A percentile compares a stretch with the other conserved stretches of the same genome.
phyloP scores from a whole-genome alignment of 148 eudicot species.

The Selenicereus undatus region DNA sequence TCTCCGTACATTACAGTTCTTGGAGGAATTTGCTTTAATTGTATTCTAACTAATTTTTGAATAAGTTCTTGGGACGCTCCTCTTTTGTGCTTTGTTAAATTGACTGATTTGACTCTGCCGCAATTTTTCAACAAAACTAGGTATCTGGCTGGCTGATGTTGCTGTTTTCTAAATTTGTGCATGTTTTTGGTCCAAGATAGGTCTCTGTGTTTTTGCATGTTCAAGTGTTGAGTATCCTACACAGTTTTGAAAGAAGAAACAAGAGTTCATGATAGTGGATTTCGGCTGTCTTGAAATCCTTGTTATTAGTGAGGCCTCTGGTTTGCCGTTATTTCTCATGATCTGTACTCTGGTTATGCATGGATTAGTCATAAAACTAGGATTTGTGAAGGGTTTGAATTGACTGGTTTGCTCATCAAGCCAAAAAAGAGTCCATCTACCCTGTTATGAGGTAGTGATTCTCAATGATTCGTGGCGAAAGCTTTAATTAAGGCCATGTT shows the following conservation, averaged over 20 bases:
- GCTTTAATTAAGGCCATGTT: not conserved
- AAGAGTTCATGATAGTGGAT: too few species aligned
- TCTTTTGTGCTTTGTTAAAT: not conserved
- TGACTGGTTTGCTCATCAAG: not conserved
- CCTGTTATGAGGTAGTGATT: not conserved
- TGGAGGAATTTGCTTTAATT: not conserved
- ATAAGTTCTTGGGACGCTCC: not conserved
- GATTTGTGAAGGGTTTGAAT: not conserved
- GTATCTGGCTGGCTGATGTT: not conserved
- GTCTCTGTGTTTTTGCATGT: not conserved
- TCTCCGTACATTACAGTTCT: not conserved
- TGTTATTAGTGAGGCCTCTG: not conserved
- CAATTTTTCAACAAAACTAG: not conserved
- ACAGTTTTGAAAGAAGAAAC: not conserved
- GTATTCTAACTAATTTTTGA: constrained; percentile 1
- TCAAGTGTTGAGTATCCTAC: not conserved
- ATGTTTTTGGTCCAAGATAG: not conserved
- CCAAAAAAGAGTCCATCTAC: not conserved
- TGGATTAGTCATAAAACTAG: not conserved
- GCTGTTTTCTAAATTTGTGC: not conserved
- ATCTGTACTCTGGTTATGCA: not conserved
- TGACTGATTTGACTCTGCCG: not conserved
- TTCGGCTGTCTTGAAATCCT: not conserved
- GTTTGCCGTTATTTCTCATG: not conserved
- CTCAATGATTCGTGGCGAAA: not conserved